A percentile compares a stretch with the other conserved stretches of the same genome.
These are phyloP conservation scores for Candida argentea DNA, from an alignment of 805 yeast genomes.

Conservation along the genomic window DNA sequence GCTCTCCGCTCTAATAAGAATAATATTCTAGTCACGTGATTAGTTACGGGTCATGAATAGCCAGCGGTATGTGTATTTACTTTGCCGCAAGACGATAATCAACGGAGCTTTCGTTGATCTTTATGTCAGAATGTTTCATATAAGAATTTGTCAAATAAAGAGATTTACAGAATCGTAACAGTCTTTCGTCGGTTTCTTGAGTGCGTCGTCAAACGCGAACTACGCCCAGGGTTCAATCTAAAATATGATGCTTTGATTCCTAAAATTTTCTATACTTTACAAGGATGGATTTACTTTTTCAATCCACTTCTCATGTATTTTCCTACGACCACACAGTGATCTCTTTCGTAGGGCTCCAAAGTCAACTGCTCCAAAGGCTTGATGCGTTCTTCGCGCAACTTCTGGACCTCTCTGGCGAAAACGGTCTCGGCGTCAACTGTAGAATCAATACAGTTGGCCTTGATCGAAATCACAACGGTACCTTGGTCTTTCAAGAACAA, in stretches of 20 bases:
- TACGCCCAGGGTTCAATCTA: neutral
- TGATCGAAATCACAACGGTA: constrained; percentile 96
- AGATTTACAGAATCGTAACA: no score
- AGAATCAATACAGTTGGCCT: constrained; percentile 99
- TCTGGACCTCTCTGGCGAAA: constrained; percentile 98
- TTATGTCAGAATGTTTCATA: no score
- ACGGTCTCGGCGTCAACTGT: constrained; percentile 99
- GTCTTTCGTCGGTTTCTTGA: no score
- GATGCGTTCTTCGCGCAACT: constrained; percentile 96
- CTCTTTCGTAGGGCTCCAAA: constrained; percentile 99
- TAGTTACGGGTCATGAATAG: no score
- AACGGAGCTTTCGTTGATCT: no score
- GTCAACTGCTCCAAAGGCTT: constrained; percentile 98
- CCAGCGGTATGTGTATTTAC: no score
- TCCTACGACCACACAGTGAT: constrained; percentile 98
- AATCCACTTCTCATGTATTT: constrained; percentile 87
- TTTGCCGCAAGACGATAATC: no score
- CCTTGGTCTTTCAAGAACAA: constrained; percentile 97
- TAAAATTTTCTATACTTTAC: constrained; percentile 1
- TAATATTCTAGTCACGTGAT: no score
- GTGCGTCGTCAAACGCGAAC: neutral
- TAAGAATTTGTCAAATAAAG: no score
- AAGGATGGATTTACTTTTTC: constrained; percentile 29
- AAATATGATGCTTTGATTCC: neutral
- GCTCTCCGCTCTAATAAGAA: no score